These are phyloP conservation scores for Aspergillus steynii DNA, from an alignment of 495 filamentous ascomycete species.

Conservation along the genomic window DNA sequence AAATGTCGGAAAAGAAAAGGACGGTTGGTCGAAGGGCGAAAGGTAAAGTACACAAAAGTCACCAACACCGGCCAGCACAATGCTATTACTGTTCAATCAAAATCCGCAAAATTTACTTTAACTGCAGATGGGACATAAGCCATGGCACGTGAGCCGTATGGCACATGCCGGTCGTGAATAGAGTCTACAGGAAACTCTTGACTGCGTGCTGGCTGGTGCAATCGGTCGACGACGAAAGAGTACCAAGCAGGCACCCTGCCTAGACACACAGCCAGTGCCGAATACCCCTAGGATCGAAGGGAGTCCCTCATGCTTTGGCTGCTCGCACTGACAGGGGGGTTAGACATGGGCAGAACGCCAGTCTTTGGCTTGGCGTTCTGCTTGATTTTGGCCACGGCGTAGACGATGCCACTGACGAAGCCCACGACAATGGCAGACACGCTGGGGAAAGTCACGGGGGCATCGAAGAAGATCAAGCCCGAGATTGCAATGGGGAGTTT, in stretches of 20 bases:
- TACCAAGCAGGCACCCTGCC: background rate
- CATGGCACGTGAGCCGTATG: slow-evolving; percentile 40
- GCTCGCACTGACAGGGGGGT: slow-evolving; percentile 80
- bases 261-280: background rate
- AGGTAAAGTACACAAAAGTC: slow-evolving; percentile 24
- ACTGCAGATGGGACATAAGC: slow-evolving; percentile 38
- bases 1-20: slow-evolving; percentile 11
- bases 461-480: slow-evolving; percentile 92
- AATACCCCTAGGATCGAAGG: slow-evolving; percentile 50
- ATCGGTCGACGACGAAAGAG: background rate
- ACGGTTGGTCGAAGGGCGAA: background rate
- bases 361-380: slow-evolving; percentile 66
- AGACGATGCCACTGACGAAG: slow-evolving; percentile 90
- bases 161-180: slow-evolving; percentile 27
- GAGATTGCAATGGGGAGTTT: slow-evolving; percentile 93
- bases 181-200: background rate
- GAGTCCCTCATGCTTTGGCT: slow-evolving; percentile 88
- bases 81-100: slow-evolving; percentile 16
- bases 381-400: slow-evolving; percentile 86
- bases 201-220: background rate
- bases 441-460: slow-evolving; percentile 87
- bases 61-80: slow-evolving; percentile 31
- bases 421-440: slow-evolving; percentile 87
- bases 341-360: slow-evolving; percentile 65
- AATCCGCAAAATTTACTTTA: slow-evolving; percentile 6